Evolutionary conservation across 1,139 yeast species (phyloP).

Genomic region (Taphrina wiesneri): DNA sequence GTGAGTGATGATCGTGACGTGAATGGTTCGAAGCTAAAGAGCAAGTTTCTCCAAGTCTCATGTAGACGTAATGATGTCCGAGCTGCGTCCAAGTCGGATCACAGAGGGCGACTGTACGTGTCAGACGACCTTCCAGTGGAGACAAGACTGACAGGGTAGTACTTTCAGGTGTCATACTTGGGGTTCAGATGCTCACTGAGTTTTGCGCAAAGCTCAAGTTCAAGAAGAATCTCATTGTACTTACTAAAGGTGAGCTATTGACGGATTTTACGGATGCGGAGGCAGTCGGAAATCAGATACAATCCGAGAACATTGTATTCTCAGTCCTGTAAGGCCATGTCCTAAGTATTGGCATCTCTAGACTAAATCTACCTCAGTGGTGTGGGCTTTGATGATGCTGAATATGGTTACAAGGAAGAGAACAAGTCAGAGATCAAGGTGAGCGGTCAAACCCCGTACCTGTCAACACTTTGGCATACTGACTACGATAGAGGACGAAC

Average conservation of each 20-base stretch:
- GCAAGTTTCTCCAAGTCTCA: conserved; percentile 43
- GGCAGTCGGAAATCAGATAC: conserved; percentile 39
- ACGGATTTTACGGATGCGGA: conserved; percentile 38
- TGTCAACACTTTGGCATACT: background rate
- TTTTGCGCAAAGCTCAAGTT: conserved; percentile 47
- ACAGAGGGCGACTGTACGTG: conserved; percentile 42
- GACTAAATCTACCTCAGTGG: conserved; percentile 40
- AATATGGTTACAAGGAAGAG: conserved; percentile 41
- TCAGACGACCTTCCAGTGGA: too few relatives aligned
- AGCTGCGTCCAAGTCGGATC: conserved; percentile 43
- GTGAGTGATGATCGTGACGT: background rate
- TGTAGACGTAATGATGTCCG: conserved; percentile 41
- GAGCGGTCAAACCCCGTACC: background rate
- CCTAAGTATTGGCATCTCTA: background rate
- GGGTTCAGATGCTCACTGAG: conserved; percentile 45
- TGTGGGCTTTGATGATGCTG: conserved; percentile 46
- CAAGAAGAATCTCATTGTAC: conserved; percentile 50
- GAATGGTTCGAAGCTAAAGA: background rate
- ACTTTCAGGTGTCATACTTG: conserved; percentile 45
- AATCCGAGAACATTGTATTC: conserved; percentile 39
- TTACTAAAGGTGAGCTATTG: conserved; percentile 49
- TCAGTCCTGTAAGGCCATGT: conserved; percentile 39
- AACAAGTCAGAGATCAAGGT: conserved; percentile 42
- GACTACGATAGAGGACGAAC: background rate
- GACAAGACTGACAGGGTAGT: conserved; percentile 35